phyloP scores from a whole-genome alignment of 495 filamentous ascomycete genomes.

The Talaromyces stipitatus region DNA sequence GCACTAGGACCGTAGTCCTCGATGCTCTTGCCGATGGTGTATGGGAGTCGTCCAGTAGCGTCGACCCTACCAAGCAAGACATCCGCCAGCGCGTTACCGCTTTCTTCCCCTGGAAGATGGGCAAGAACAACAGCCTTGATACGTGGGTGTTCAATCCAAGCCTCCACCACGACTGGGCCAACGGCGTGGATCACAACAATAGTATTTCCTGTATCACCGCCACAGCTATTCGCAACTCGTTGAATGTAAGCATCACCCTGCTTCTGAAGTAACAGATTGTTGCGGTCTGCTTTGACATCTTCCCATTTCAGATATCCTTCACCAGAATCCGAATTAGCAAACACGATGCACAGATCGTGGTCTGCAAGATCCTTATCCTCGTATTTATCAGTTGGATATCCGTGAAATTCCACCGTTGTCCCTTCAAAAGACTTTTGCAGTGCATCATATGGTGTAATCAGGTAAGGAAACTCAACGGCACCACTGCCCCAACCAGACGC shows the following conservation, averaged over 20 bases:
- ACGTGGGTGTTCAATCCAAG: slow-evolving; percentile 72
- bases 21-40: slow-evolving; percentile 76
- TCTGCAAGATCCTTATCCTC: slow-evolving; percentile 26
- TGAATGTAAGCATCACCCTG: slow-evolving; percentile 67
- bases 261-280: slow-evolving; percentile 70
- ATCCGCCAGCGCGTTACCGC: slow-evolving; percentile 76
- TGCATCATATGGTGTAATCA: slow-evolving; percentile 63
- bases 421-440: slow-evolving; percentile 53
- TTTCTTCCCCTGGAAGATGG: slow-evolving; percentile 85
- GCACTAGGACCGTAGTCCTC: slow-evolving; percentile 77
- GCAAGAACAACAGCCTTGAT: slow-evolving; percentile 80
- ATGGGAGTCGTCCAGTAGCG: slow-evolving; percentile 81
- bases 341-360: slow-evolving; percentile 62
- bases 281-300: slow-evolving; percentile 72
- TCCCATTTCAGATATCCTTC: slow-evolving; percentile 58
- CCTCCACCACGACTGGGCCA: slow-evolving; percentile 77
- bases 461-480: slow-evolving; percentile 78
- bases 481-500: slow-evolving; percentile 88
- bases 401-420: slow-evolving; percentile 50
- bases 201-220: slow-evolving; percentile 56
- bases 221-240: slow-evolving; percentile 63
- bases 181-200: slow-evolving; percentile 88
- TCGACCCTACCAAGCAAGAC: slow-evolving; percentile 80
- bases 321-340: slow-evolving; percentile 54
- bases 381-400: slow-evolving; percentile 53